These are phyloP conservation scores for Ustilago loliicola DNA, from an alignment of 1,284 basidiomycete species.

Conservation along the genomic window DNA sequence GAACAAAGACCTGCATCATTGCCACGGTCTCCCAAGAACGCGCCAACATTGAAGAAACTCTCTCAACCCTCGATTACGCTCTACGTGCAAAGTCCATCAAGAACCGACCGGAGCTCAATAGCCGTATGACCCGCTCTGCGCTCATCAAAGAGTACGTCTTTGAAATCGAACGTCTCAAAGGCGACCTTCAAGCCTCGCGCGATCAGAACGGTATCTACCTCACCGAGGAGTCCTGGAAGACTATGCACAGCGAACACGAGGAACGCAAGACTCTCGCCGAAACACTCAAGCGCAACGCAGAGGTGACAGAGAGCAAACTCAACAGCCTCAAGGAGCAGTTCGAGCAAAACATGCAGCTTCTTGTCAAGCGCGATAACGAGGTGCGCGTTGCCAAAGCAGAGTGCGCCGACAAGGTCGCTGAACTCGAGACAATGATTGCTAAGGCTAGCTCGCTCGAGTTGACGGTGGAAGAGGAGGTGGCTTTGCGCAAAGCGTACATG, in stretches of 20 bases:
- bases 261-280: constrained; percentile 53
- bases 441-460: constrained; percentile 44
- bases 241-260: constrained; percentile 61
- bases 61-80: constrained; percentile 97
- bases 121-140: constrained; percentile 90
- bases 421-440: constrained; percentile 52
- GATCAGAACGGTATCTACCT: constrained; percentile 67
- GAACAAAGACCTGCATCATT: constrained; percentile 97
- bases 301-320: constrained; percentile 66
- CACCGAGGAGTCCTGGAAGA: constrained; percentile 59
- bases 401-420: constrained; percentile 46
- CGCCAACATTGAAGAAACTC: constrained; percentile 91
- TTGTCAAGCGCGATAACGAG: constrained; percentile 65
- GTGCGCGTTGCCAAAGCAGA: constrained; percentile 50
- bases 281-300: constrained; percentile 55
- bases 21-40: constrained; percentile 77
- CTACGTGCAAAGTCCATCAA: constrained; percentile 94
- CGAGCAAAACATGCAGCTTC: constrained; percentile 67
- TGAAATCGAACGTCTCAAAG: constrained; percentile 95
- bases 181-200: constrained; percentile 78
- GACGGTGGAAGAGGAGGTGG: constrained; percentile 73
- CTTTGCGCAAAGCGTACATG: constrained; percentile 80
- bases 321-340: constrained; percentile 67
- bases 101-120: constrained; percentile 95
- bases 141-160: constrained; percentile 93